Conservation (phyloP, 441 rosid species). For the Flueggea neowawraea region DNA sequence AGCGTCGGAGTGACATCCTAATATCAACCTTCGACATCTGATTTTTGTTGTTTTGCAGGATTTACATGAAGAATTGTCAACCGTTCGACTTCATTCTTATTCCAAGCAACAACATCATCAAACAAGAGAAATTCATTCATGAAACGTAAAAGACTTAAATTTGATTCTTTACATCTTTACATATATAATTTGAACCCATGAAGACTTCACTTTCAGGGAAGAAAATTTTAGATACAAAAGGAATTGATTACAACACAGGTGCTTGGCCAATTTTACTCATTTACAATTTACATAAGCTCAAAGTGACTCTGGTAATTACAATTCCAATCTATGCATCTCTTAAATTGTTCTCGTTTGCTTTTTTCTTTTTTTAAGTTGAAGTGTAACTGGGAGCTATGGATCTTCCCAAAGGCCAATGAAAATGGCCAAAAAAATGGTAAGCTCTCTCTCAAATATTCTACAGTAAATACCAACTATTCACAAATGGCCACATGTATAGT, state of each 20-base stretch:
- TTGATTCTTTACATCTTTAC: too few species aligned
- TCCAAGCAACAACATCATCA: too few species aligned
- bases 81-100: too few species aligned
- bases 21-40: too few species aligned
- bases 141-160: too few species aligned
- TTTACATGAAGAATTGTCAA: too few species aligned
- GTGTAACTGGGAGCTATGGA: background rate
- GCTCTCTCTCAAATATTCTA: background rate
- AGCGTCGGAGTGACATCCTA: too few species aligned
- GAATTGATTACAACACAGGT: conserved; percentile 19
- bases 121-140: too few species aligned
- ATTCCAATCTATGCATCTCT: conserved; percentile 19
- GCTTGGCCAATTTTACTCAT: conserved; percentile 27
- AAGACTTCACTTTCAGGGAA: conserved; percentile 7
- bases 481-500: conserved; percentile 12
- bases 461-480: conserved; percentile 13
- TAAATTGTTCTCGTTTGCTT: background rate
- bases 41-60: too few species aligned
- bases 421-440: too few species aligned
- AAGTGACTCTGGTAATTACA: conserved; percentile 11
- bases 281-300: conserved; percentile 28
- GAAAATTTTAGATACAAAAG: conserved; percentile 26
- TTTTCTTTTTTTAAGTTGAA: background rate
- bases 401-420: too few species aligned
- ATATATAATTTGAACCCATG: too few species aligned